phyloP scores from a whole-genome alignment of 495 filamentous ascomycete genomes.

The Aspergillus biplanus region DNA sequence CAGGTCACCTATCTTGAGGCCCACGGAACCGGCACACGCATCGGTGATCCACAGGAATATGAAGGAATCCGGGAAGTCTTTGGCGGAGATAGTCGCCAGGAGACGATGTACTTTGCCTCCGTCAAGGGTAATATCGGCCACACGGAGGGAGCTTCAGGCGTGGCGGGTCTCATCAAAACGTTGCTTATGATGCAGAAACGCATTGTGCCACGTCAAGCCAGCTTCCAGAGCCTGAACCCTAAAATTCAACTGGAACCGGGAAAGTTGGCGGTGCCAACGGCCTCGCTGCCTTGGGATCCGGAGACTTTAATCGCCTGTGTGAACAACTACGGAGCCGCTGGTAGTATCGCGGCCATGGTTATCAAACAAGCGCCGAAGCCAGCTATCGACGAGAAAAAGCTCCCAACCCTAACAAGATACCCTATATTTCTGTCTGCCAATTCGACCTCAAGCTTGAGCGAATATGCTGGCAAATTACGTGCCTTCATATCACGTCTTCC shows the following conservation, averaged over 20 bases:
- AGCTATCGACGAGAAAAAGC: no score
- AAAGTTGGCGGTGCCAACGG: not conserved
- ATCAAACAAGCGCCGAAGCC: no score
- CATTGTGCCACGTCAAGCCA: not conserved
- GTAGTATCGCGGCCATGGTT: not conserved
- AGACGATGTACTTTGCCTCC: conserved; percentile 39
- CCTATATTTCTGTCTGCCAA: conserved; percentile 3
- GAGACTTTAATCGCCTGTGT: conserved; percentile 16
- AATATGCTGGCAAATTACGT: not conserved
- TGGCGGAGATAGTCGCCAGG: conserved; percentile 39
- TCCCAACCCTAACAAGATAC: not conserved
- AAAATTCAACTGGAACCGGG: not conserved
- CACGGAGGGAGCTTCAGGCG: conserved; percentile 54
- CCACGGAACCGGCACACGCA: conserved; percentile 38
- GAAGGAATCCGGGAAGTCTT: conserved; percentile 41
- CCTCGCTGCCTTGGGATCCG: not conserved
- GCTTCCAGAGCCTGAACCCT: not conserved
- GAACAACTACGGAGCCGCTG: conserved; percentile 8
- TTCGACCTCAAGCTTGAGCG: not conserved
- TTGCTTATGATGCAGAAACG: not conserved
- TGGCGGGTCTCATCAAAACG: conserved; percentile 64
- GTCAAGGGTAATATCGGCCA: conserved; percentile 58
- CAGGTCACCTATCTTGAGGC: conserved; percentile 42
- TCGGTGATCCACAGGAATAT: conserved; percentile 45
- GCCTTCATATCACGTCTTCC: not conserved